Evolutionary conservation across 2,329 filamentous ascomycete species (phyloP).

Genomic region (Phaeosphaeria sp.): DNA sequence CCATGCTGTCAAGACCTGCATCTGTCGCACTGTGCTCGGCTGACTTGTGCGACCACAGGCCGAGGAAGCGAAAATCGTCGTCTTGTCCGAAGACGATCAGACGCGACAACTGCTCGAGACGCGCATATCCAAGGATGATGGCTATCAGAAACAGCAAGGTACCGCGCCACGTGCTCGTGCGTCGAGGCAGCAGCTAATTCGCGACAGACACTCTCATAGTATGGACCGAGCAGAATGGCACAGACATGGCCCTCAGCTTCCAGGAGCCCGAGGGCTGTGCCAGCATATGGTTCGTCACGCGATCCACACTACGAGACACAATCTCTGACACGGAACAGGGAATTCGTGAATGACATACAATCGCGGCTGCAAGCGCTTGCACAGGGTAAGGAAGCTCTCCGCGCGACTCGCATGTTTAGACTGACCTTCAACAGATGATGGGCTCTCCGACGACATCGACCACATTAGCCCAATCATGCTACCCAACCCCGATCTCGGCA

Average conservation of each 20-base stretch:
- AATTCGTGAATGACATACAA: conserved; percentile 88
- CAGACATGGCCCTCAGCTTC: conserved; percentile 98
- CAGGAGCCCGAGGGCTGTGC: conserved; percentile 96
- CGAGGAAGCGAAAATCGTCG: conserved; percentile 86
- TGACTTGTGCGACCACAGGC: conserved; percentile 60
- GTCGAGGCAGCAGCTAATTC: conserved; percentile 21
- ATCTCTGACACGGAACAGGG: conserved; percentile 63
- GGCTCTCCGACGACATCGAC: conserved; percentile 86
- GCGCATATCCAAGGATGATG: conserved; percentile 89
- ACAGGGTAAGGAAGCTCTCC: conserved; percentile 60
- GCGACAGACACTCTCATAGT: conserved; percentile 89
- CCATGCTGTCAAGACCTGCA: conserved; percentile 15
- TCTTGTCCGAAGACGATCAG: conserved; percentile 92
- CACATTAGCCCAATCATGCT: conserved; percentile 73
- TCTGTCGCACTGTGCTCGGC: conserved; percentile 27
- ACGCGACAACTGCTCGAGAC: conserved; percentile 85
- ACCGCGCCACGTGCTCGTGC: conserved; percentile 36
- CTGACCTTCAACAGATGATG: conserved; percentile 68
- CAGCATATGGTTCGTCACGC: conserved; percentile 75
- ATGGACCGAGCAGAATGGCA: conserved; percentile 90
- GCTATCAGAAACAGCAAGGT: conserved; percentile 98
- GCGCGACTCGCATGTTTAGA: conserved; percentile 18
- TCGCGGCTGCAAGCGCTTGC: conserved; percentile 70
- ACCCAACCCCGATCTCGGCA: conserved; percentile 79
- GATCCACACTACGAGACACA: background rate